Evolutionary conservation across 768 basidiomycete species (phyloP), one percentile per base, ranked within the genome.

Genomic region (Kwoniella sp.): DNA sequence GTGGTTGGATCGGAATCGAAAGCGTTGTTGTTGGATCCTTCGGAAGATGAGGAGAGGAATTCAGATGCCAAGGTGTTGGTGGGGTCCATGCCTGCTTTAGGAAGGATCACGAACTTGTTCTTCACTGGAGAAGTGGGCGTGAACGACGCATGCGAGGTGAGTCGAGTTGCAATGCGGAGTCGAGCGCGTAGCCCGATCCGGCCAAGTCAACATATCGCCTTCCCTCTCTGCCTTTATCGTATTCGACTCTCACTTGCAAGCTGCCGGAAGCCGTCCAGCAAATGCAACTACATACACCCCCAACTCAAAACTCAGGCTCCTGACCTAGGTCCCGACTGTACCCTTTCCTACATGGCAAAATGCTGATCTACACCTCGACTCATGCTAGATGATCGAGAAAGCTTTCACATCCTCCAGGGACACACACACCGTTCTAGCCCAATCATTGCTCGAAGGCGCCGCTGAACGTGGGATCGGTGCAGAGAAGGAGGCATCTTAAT

Each of bases 21-120:
- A 27, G 27, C 13, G 3, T 44, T 70, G 26, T 88, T 90, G 85
- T 79, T 95, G 30, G 94, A 97, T 80, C 92, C 95, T 1, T 88
- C 85, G 0, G 85, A 86, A 57, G 83, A 85, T 46, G 58, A 60
- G 22, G 50, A 60, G 15, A n/a, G 26, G 17, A 30, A n/a, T 9
- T 24, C 29, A 15, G 8, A 36, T 2, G 10, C 21, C 24, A 86
- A 85, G n/a, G 66, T 97, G n/a, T 84, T 89, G 0, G 76, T 94
- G 17, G 86, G 92, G 0, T 89, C 88, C 62, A 87, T 99, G 83
- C 95, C 96, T 60, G 94, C 95, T 1, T 83, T 97, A 30, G 86
- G 86, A 29, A 88, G 85, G 7, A 82, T 93, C 12, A 94, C 92
- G 1, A 91, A 86, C 76, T 64, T 94, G n/a, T 92, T 90, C 89